phyloP scores from a whole-genome alignment of 352 stramenopile genomes.

The Globisporangium uncinulatum region DNA sequence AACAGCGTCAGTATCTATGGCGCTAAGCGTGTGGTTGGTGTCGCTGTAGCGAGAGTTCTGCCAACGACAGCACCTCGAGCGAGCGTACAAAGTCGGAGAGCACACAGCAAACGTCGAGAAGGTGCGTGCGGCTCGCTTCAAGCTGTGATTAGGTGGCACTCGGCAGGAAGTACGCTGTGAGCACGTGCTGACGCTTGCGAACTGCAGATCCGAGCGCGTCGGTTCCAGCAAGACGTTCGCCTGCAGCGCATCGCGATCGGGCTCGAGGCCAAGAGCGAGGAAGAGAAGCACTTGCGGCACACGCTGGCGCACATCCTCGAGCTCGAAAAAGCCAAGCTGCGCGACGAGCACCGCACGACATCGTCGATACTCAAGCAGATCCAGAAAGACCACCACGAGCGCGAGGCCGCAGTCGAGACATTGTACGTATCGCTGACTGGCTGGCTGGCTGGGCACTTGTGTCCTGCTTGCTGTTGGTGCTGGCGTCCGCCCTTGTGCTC shows the following conservation, averaged over 20 bases:
- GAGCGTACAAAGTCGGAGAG: constrained; percentile 52
- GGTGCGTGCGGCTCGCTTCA: constrained; percentile 7
- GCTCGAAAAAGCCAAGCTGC: constrained; percentile 62
- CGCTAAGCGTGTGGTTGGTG: neutral
- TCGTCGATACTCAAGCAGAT: constrained; percentile 43
- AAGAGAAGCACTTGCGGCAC: constrained; percentile 63
- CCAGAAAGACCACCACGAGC: constrained; percentile 51
- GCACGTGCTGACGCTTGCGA: neutral
- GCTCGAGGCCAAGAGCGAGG: constrained; percentile 50
- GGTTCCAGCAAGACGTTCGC: constrained; percentile 65
- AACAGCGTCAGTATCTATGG: neutral
- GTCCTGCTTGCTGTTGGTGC: constrained; percentile 1
- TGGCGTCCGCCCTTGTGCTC: too few species aligned
- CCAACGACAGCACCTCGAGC: constrained; percentile 53
- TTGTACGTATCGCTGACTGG: constrained; percentile 29
- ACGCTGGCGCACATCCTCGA: constrained; percentile 57
- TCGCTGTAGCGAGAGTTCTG: constrained; percentile 37
- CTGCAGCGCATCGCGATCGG: constrained; percentile 59
- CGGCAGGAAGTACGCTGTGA: too few species aligned
- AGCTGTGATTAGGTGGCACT: too few species aligned
- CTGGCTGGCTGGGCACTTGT: neutral
- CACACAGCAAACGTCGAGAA: constrained; percentile 63
- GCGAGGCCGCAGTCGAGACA: constrained; percentile 54
- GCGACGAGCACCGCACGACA: constrained; percentile 54
- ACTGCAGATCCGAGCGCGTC: constrained; percentile 44